Evolutionary conservation across 352 stramenopile genomes (phyloP), one percentile per base, ranked within the genome.

Genomic region (Phytophthora capsici): DNA sequence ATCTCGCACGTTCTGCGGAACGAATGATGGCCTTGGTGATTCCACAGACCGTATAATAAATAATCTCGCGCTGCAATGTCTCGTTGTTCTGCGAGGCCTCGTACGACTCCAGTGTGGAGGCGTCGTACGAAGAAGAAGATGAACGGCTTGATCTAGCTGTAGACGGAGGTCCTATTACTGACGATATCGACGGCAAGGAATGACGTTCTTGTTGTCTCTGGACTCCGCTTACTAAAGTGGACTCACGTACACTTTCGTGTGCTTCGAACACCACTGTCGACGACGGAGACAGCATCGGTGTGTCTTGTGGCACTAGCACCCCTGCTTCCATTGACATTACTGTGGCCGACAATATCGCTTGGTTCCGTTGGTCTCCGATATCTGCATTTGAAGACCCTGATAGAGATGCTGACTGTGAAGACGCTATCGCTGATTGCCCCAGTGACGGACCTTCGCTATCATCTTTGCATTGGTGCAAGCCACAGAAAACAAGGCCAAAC

Each of bases 1-100:
- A 56, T 32, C 56, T 50, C 19, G 71, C 73, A 49, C 69, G 69
- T 43, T 83, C 70, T 8, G 80, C 73, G 3, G 84, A 76, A 14
- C 79, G 79, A 40, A 88, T 71, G 38, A 92, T 89, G 38, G 81
- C 70, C 61, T 92, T 92, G 17, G 81, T 90, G 61, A 92, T 90
- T 22, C 84, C 84, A 71, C 80, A 89, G 3, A 92, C 81, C 2
- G 84, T 92, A 70, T 90, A 92, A 72, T 90, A 92, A 66, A 92
- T 90, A 75, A 92, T 90, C 56, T 92, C 84, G n/a, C 80, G 81
- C 49, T 90, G 81, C 30, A 92, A 70, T 9, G 81, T 90, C 69
- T 89, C 81, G 55, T 89, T 87, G 50, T 85, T 89, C 57, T 89
- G 81, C 20, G 81, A 86, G 14, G 71, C 70, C 63, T 80, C 82